phyloP scores from a whole-genome alignment of 345 rosid genomes.

The Rhizophora apiculata region DNA sequence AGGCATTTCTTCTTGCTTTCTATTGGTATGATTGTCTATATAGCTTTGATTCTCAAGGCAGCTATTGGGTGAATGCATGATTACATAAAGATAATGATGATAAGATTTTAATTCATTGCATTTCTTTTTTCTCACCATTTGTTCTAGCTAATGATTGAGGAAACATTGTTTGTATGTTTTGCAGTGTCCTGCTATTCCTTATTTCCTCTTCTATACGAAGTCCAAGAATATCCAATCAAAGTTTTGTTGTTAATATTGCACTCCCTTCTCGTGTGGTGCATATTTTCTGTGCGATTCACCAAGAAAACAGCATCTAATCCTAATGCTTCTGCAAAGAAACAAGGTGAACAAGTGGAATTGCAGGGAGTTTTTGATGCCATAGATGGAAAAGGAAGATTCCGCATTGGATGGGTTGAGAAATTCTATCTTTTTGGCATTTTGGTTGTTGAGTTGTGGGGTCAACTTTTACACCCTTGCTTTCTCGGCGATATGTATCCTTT shows the following conservation, averaged over 20 bases:
- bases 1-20: slow-evolving; percentile 75
- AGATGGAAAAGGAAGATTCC: slow-evolving; percentile 36
- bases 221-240: slow-evolving; percentile 84
- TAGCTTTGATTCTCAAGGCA: not conserved
- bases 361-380: slow-evolving; percentile 1
- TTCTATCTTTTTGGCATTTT: slow-evolving; percentile 58
- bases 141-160: slow-evolving; percentile 8
- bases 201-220: slow-evolving; percentile 74
- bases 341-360: slow-evolving; percentile 8
- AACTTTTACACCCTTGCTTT: slow-evolving; percentile 60
- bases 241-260: slow-evolving; percentile 60
- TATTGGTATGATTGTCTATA: slow-evolving; percentile 45
- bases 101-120: not conserved
- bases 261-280: slow-evolving; percentile 49
- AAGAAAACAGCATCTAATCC: slow-evolving; percentile 9
- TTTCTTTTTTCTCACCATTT: not conserved
- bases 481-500: slow-evolving; percentile 71
- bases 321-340: slow-evolving; percentile 17
- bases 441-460: slow-evolving; percentile 67
- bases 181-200: slow-evolving; percentile 87
- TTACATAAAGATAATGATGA: not conserved
- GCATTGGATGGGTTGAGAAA: slow-evolving; percentile 45
- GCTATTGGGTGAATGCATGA: not conserved
- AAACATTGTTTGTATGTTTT: slow-evolving; percentile 13
- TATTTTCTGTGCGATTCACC: slow-evolving; percentile 42